Evolutionary conservation across 1,139 yeast genomes (phyloP).

Genomic region (Magnusiomyces tetraspermus): DNA sequence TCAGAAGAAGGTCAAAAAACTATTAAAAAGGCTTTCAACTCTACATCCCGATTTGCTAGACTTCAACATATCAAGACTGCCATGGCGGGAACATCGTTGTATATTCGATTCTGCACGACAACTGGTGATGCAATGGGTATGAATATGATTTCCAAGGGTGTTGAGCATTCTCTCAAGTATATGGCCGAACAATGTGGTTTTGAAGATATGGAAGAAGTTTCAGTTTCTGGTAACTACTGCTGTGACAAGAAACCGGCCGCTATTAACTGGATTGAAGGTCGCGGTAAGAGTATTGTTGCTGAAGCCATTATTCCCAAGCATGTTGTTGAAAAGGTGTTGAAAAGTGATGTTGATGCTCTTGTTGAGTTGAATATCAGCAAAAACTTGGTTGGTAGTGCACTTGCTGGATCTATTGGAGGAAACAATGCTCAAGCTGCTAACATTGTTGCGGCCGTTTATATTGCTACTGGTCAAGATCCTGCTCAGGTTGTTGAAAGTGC

Average conservation of each 20-base stretch:
- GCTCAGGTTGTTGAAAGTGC: slow-evolving; percentile 97
- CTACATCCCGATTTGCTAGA: slow-evolving; percentile 95
- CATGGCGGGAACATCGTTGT: slow-evolving; percentile 85
- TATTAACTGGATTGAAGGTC: slow-evolving; percentile 97
- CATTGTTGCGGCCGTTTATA: slow-evolving; percentile 81
- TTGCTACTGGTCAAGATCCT: slow-evolving; percentile 98
- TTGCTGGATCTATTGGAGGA: slow-evolving; percentile 98
- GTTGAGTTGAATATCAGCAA: slow-evolving; percentile 83
- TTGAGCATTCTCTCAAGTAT: slow-evolving; percentile 70
- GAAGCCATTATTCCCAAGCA: slow-evolving; percentile 84
- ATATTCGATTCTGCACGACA: slow-evolving; percentile 86
- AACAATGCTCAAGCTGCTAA: slow-evolving; percentile 98
- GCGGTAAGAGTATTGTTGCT: slow-evolving; percentile 98
- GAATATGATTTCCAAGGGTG: slow-evolving; percentile 99
- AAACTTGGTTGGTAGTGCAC: slow-evolving; percentile 91
- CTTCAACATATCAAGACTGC: slow-evolving; percentile 87
- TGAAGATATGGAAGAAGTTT: slow-evolving; percentile 84
- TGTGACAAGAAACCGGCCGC: slow-evolving; percentile 97
- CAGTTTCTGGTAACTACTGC: slow-evolving; percentile 96
- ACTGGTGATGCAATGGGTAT: slow-evolving; percentile 99
- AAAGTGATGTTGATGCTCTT: slow-evolving; percentile 85
- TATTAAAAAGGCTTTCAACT: slow-evolving; percentile 84
- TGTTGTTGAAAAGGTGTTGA: slow-evolving; percentile 69
- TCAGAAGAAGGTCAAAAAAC: slow-evolving; percentile 82
- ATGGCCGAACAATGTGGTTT: slow-evolving; percentile 89